Evolutionary conservation across 2,329 filamentous ascomycete genomes (phyloP).

Genomic region (Myriosclerotinia curreyana): DNA sequence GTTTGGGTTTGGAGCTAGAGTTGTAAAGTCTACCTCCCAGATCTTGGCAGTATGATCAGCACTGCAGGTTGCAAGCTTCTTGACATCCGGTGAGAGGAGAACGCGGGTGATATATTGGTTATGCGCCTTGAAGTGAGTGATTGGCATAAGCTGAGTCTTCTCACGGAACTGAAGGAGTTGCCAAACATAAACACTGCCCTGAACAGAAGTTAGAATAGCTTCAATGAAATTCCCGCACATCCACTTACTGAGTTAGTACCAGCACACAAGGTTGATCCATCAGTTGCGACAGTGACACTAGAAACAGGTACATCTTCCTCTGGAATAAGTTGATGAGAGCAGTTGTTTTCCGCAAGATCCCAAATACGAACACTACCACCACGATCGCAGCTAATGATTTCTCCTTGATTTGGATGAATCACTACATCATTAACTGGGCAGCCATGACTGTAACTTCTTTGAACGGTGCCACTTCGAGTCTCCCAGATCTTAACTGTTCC

Average conservation of each 20-base stretch:
- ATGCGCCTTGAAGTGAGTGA: conserved; percentile 70
- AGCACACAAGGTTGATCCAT: conserved; percentile 88
- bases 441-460: conserved; percentile 89
- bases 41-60: conserved; percentile 87
- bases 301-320: conserved; percentile 93
- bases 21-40: conserved; percentile 82
- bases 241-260: conserved; percentile 78
- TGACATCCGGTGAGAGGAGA: conserved; percentile 70
- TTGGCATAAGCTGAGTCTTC: conserved; percentile 65
- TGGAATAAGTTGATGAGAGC: conserved; percentile 91
- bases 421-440: conserved; percentile 94
- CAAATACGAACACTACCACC: conserved; percentile 91
- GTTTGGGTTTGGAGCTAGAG: conserved; percentile 40
- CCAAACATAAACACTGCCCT: conserved; percentile 99
- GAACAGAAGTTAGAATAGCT: conserved; percentile 22
- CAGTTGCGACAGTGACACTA: conserved; percentile 92
- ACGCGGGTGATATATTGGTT: conserved; percentile 72
- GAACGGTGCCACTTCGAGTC: conserved; percentile 51
- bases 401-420: conserved; percentile 98
- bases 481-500: conserved; percentile 50
- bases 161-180: conserved; percentile 73
- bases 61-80: conserved; percentile 70
- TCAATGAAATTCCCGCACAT: neutral
- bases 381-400: conserved; percentile 94
- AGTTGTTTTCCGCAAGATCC: conserved; percentile 96